Evolutionary conservation across 495 filamentous ascomycete species (phyloP).

Genomic region (Beverwykella pulmonaria): DNA sequence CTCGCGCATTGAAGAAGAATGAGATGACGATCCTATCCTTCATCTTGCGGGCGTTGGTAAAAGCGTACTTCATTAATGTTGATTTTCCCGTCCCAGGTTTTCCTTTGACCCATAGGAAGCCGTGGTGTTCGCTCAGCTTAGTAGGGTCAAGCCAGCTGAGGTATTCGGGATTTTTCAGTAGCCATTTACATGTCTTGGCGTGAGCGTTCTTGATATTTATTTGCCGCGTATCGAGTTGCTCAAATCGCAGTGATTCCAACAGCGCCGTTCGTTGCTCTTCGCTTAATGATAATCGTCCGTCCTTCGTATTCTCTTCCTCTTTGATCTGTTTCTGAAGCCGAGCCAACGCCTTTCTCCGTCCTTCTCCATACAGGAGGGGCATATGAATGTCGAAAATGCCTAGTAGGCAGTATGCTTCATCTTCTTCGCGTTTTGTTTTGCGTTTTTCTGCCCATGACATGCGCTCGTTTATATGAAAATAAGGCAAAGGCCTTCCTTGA

Average conservation of each 20-base stretch:
- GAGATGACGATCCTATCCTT: constrained; percentile 35
- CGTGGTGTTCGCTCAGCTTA: constrained; percentile 16
- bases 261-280: neutral
- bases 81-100: constrained; percentile 42
- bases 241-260: constrained; percentile 26
- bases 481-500: no score
- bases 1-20: constrained; percentile 51
- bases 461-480: no score
- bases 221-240: constrained; percentile 44
- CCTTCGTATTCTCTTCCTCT: no score
- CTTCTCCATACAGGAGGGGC: no score
- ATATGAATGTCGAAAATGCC: no score
- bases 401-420: no score
- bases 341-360: no score
- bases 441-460: no score
- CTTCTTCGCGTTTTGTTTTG: no score
- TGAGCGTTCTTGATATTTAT: constrained; percentile 47
- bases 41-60: constrained; percentile 8
- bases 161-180: constrained; percentile 28
- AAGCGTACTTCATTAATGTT: constrained; percentile 32
- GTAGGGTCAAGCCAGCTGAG: constrained; percentile 1
- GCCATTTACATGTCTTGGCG: constrained; percentile 39
- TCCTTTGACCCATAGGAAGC: constrained; percentile 39
- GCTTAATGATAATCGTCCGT: neutral
- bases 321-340: no score